phyloP scores from a whole-genome alignment of 208 protist genomes.

The Vickermania ingenoplastis region DNA sequence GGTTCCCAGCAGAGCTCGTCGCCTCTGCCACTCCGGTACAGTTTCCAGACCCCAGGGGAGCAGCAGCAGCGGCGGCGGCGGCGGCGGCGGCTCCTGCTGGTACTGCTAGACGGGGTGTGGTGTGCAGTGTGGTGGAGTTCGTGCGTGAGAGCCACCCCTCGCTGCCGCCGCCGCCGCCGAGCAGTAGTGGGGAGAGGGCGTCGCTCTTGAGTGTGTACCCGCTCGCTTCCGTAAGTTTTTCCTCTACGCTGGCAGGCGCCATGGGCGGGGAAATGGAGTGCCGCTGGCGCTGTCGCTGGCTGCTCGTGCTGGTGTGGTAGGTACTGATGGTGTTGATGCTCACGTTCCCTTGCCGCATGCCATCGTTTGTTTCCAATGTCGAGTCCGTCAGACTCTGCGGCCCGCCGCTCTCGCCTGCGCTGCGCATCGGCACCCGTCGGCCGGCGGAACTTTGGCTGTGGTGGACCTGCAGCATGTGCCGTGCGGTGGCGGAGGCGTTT shows the following conservation, averaged over 20 bases:
- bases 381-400: not conserved
- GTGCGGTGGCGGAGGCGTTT: too few species aligned
- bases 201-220: not conserved
- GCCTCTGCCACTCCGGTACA: too few species aligned
- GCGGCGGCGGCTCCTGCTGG: too few species aligned
- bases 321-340: slow-evolving; percentile 1
- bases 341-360: too few species aligned
- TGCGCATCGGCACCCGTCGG: too few species aligned
- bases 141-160: too few species aligned
- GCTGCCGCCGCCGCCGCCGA: not conserved
- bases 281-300: not conserved
- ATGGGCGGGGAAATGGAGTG: not conserved
- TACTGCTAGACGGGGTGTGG: not conserved
- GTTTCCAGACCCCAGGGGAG: too few species aligned
- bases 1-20: too few species aligned
- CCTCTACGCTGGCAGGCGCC: not conserved
- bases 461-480: too few species aligned
- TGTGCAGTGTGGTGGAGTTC: not conserved
- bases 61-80: too few species aligned
- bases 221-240: not conserved
- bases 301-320: not conserved
- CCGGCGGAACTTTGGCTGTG: too few species aligned
- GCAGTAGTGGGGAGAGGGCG: not conserved
- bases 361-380: not conserved
- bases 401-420: too few species aligned